phyloP scores from a whole-genome alignment of 1,139 yeast species.

The Pichia cactophila region DNA sequence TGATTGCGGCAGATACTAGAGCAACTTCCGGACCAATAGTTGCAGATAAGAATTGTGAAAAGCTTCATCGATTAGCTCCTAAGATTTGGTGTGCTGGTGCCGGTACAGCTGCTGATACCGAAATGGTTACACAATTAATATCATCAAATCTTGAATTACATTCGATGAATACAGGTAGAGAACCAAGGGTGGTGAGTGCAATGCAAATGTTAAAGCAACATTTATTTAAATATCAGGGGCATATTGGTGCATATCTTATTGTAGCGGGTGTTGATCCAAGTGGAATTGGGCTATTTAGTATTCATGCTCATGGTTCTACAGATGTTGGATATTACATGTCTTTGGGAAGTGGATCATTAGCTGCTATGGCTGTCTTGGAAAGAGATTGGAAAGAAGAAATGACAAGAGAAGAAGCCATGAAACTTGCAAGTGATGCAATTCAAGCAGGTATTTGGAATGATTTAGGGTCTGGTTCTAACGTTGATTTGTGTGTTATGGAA shows the following conservation, averaged over 20 bases:
- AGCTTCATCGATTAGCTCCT: slow-evolving; percentile 86
- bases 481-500: slow-evolving; percentile 95
- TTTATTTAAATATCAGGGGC: slow-evolving; percentile 92
- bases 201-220: slow-evolving; percentile 92
- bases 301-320: slow-evolving; percentile 97
- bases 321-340: slow-evolving; percentile 91
- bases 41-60: slow-evolving; percentile 97
- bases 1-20: slow-evolving; percentile 97
- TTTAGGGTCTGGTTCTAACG: slow-evolving; percentile 96
- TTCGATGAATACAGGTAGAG: slow-evolving; percentile 70
- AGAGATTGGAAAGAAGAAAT: slow-evolving; percentile 75
- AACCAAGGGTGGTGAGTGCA: slow-evolving; percentile 91
- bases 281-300: slow-evolving; percentile 85
- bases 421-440: slow-evolving; percentile 85
- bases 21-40: slow-evolving; percentile 95
- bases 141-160: slow-evolving; percentile 88
- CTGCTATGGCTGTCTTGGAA: slow-evolving; percentile 97
- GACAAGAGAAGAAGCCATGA: slow-evolving; percentile 81
- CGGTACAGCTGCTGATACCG: slow-evolving; percentile 99
- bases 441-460: slow-evolving; percentile 99
- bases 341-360: slow-evolving; percentile 94
- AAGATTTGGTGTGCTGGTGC: slow-evolving; percentile 99
- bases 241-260: slow-evolving; percentile 91
- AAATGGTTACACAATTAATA: slow-evolving; percentile 89
- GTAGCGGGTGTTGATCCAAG: slow-evolving; percentile 97